Conservation (phyloP, 306 rosid genomes). For the Acacia acuminata region DNA sequence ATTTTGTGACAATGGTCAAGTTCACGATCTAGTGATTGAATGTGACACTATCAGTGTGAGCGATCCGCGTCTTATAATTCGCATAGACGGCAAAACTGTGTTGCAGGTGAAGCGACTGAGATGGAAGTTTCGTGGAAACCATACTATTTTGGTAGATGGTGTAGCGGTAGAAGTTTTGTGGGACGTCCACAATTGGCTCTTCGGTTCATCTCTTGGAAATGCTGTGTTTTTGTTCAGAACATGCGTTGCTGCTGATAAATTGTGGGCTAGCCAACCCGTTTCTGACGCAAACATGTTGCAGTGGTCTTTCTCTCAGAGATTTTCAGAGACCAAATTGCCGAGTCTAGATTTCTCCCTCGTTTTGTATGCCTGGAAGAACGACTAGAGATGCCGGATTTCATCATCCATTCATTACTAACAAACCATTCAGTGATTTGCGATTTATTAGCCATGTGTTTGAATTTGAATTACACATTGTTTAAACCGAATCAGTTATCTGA, state of each 20-base stretch:
- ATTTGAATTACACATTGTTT: constrained; percentile 49
- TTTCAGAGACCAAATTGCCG: constrained; percentile 70
- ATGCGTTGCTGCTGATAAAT: constrained; percentile 64
- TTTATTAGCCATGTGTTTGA: constrained; percentile 50
- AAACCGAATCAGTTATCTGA: constrained; percentile 42
- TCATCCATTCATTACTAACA: constrained; percentile 59
- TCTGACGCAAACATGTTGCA: constrained; percentile 66
- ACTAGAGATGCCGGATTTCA: constrained; percentile 47
- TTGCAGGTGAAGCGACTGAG: constrained; percentile 83
- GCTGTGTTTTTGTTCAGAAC: constrained; percentile 97
- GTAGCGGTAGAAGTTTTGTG: constrained; percentile 84
- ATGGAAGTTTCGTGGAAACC: constrained; percentile 96
- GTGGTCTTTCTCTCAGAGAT: constrained; percentile 88
- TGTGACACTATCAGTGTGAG: constrained; percentile 65
- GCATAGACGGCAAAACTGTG: constrained; percentile 80
- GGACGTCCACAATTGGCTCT: constrained; percentile 98
- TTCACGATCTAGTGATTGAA: constrained; percentile 87
- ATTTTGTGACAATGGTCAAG: constrained; percentile 74
- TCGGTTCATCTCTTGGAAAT: constrained; percentile 62
- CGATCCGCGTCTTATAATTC: constrained; percentile 69
- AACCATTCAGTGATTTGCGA: constrained; percentile 54
- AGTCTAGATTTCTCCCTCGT: constrained; percentile 74
- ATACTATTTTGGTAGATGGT: constrained; percentile 84
- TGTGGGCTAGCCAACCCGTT: constrained; percentile 60
- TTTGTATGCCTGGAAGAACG: constrained; percentile 90